These are phyloP conservation scores for Colletotrichum destructivum DNA, from an alignment of 2,329 filamentous ascomycete genomes.

Conservation along the genomic window DNA sequence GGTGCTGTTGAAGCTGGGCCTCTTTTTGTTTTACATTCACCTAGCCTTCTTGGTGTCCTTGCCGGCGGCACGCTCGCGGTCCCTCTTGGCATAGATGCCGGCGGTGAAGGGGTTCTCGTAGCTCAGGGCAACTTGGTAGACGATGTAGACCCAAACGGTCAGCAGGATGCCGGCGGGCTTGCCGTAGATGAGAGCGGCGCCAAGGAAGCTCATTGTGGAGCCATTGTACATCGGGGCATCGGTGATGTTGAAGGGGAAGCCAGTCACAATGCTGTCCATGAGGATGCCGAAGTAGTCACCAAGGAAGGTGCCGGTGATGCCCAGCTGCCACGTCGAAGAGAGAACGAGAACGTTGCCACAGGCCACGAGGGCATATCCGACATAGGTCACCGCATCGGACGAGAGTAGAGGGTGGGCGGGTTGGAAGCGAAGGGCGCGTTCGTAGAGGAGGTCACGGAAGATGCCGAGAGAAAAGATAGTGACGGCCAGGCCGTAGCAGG, in stretches of 20 bases:
- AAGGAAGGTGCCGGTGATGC: conserved; percentile 94
- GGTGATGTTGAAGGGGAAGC: conserved; percentile 95
- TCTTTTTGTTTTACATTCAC: conserved; percentile 50
- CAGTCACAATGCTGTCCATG: conserved; percentile 94
- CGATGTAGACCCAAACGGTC: conserved; percentile 80
- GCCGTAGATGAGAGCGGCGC: conserved; percentile 85
- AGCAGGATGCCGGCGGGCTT: conserved; percentile 89
- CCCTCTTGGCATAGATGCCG: conserved; percentile 91
- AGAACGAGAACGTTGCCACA: conserved; percentile 88
- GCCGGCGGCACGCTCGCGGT: conserved; percentile 67
- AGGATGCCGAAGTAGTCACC: conserved; percentile 99
- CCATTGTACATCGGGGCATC: conserved; percentile 97
- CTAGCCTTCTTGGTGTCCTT: conserved; percentile 67
- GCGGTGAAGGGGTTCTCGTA: conserved; percentile 97
- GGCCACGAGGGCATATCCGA: conserved; percentile 80
- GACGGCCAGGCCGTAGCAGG: conserved; percentile 90
- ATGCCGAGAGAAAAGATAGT: conserved; percentile 95
- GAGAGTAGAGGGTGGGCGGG: conserved; percentile 83
- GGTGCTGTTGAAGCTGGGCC: conserved; percentile 43
- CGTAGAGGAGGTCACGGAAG: conserved; percentile 89
- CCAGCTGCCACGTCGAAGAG: conserved; percentile 90
- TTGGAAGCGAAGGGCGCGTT: conserved; percentile 82
- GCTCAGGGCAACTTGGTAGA: conserved; percentile 85
- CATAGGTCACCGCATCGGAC: conserved; percentile 69
- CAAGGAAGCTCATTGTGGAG: conserved; percentile 92